These are phyloP conservation scores for Fusarium sp. DNA, from an alignment of 2,329 filamentous ascomycete species.

Conservation along the genomic window DNA sequence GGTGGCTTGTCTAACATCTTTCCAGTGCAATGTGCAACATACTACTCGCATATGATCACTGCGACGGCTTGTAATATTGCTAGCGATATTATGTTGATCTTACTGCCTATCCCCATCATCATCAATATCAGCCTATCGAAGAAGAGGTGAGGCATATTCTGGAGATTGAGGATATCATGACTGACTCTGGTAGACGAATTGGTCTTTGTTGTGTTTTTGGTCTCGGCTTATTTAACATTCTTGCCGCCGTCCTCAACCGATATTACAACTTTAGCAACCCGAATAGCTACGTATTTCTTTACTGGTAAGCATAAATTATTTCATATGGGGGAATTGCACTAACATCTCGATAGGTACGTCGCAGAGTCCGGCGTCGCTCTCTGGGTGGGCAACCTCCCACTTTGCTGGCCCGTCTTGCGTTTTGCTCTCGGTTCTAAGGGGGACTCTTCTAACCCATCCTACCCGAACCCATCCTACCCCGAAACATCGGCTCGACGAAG, in stretches of 20 bases:
- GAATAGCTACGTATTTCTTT: conserved; percentile 67
- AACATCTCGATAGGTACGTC: conserved; percentile 54
- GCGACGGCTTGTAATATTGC: conserved; percentile 61
- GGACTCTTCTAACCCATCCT: conserved; percentile 43
- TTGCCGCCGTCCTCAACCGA: conserved; percentile 70
- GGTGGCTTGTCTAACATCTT: conserved; percentile 11
- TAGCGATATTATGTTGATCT: conserved; percentile 59
- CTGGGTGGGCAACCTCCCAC: conserved; percentile 70
- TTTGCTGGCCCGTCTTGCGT: conserved; percentile 69
- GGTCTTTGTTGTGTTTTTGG: conserved; percentile 67
- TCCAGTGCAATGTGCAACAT: conserved; percentile 58
- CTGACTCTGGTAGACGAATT: conserved; percentile 57
- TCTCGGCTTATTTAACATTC: conserved; percentile 66
- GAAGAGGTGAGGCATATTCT: conserved; percentile 31
- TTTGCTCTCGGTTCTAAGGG: conserved; percentile 51
- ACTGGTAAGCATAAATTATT: conserved; percentile 55
- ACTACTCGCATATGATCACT: conserved; percentile 61
- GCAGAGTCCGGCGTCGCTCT: conserved; percentile 70
- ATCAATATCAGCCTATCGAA: conserved; percentile 55
- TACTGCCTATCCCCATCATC: conserved; percentile 60
- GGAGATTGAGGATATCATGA: accelerated
- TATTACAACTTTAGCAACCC: conserved; percentile 70
- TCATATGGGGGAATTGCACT: not conserved
- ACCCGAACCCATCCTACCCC: conserved; percentile 38
- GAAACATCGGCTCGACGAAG: conserved; percentile 39